Evolutionary conservation across 495 filamentous ascomycete genomes (phyloP), one percentile per base, ranked within the genome.

Genomic region (Talaromyces thailandensis): DNA sequence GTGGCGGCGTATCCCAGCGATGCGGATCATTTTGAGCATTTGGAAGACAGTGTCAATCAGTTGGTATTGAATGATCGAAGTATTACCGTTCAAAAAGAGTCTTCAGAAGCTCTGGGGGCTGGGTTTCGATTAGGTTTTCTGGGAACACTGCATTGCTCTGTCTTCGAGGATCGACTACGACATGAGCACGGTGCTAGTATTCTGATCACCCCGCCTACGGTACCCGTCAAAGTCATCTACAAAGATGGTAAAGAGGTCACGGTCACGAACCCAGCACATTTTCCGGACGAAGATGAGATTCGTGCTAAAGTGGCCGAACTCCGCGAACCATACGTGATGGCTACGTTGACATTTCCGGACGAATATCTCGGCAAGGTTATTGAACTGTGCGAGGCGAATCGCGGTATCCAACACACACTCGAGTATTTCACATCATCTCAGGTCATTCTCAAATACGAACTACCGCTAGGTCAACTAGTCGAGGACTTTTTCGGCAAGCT

Each of bases 401-500:
- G 94, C 45, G 94, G 94, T 50, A 81, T 87, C 62, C 95, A 98
- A 70, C 81, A 89, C 67, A 87, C 86, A 61, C 75, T 98, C 23
- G 87, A 89, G 59, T 98, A 93, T 78, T 98, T 96, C 77, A 92
- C 90, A 5, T 79, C 90, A n/a, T 91, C 86, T 3, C 94, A 98
- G 73, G 94, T 97, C 61, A 98, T 98, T 64, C 76, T 98, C 51
- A 94, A 93, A 67, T 98, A 98, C 73, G 86, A 90, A 37, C 75
- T 98, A 7, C 94, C 94, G 0, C 79, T 96, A 16, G 83, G 91
- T 2, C 89, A 94, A 53, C 77, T 98, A 7, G 94, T 98, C 1
- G 93, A 97, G 66, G 93, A 98, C 73, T 90, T 98, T 76, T 98
- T 98, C 71, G 95, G 95, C 25, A 96, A 95, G 74, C 78, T 98